Conservation (phyloP, 768 basidiomycete species). For the Naganishia onofrii region DNA sequence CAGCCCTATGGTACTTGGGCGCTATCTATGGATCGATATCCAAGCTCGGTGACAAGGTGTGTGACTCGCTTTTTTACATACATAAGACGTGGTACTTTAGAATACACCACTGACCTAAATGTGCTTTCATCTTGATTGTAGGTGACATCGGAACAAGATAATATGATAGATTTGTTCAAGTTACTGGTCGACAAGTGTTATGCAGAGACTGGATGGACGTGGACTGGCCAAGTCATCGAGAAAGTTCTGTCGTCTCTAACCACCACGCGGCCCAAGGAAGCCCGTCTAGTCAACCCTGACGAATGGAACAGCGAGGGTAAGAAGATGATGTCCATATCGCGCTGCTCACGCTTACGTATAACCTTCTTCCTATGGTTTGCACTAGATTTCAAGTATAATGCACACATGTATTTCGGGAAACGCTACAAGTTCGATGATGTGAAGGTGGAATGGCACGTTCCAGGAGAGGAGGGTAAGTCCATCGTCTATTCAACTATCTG, state of each 20-base stretch:
- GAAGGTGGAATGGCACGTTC: conserved; percentile 80
- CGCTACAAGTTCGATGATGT: conserved; percentile 69
- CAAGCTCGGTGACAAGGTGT: conserved; percentile 1
- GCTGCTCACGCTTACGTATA: neutral
- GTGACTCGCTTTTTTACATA: neutral
- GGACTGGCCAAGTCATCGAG: conserved; percentile 72
- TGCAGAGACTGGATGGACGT: conserved; percentile 77
- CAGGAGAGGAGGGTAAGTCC: conserved; percentile 54
- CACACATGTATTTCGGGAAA: conserved; percentile 77
- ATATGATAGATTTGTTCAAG: conserved; percentile 63
- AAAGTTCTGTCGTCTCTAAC: conserved; percentile 71
- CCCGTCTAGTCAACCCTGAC: conserved; percentile 72
- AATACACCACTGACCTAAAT: neutral
- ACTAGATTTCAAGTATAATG: conserved; percentile 66
- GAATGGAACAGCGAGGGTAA: conserved; percentile 72
- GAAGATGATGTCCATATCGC: conserved; percentile 18
- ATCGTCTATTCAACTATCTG: neutral
- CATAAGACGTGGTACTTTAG: too few species aligned
- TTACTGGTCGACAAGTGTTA: conserved; percentile 68
- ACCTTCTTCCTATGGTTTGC: neutral
- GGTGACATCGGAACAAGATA: conserved; percentile 65
- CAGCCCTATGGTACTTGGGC: conserved; percentile 11
- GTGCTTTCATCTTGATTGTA: conserved; percentile 42
- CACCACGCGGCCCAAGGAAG: conserved; percentile 75
- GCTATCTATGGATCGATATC: conserved; percentile 21